Evolutionary conservation across 2,329 filamentous ascomycete genomes (phyloP).

Genomic region (Penicillium sp.): DNA sequence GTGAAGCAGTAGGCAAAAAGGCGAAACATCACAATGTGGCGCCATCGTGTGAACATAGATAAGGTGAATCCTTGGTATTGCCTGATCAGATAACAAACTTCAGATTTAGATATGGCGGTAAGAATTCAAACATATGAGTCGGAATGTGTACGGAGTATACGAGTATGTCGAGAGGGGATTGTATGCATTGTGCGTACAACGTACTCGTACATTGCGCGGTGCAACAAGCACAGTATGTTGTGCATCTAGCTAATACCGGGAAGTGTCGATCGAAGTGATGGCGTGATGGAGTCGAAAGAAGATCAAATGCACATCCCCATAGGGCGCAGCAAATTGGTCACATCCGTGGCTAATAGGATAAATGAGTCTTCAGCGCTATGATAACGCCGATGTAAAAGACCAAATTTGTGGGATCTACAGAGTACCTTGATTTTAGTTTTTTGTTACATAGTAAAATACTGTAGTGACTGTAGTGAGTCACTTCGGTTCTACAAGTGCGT

Average conservation of each 20-base stretch:
- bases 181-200: not conserved
- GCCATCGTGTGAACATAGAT: not conserved
- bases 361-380: not conserved
- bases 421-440: not conserved
- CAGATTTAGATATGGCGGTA: too few relatives aligned
- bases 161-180: too few relatives aligned
- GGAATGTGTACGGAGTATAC: not conserved
- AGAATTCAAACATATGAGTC: too few relatives aligned
- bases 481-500: too few relatives aligned
- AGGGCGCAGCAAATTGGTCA: not conserved
- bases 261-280: constrained; percentile 23
- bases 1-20: not conserved
- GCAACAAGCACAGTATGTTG: constrained; percentile 10
- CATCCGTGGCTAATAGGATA: not conserved
- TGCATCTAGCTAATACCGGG: constrained; percentile 14
- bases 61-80: not conserved
- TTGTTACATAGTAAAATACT: not conserved
- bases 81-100: constrained; percentile 2
- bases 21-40: not conserved
- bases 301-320: not conserved
- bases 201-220: not conserved
- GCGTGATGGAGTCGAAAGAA: constrained; percentile 19
- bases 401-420: not conserved
- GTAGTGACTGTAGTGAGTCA: too few relatives aligned
- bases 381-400: constrained; percentile 23